Evolutionary conservation across 108 stramenopile species (phyloP), one percentile per base, ranked within the genome.

Genomic region (Epithemia pelagica): DNA sequence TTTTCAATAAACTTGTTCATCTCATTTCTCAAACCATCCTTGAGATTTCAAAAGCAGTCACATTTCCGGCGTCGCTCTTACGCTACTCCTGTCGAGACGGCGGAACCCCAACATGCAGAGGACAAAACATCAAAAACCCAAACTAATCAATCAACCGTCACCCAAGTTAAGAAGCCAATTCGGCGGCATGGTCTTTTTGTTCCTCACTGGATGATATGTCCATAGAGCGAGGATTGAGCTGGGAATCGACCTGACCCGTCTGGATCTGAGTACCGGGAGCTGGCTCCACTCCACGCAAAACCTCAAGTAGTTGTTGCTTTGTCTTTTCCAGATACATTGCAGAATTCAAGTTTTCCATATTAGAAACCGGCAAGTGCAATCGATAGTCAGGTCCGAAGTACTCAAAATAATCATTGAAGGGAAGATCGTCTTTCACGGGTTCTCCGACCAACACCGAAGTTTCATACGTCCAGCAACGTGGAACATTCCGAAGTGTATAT

Each of bases 321-420:
- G 95, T 95, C 62, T 74, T 82, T 33, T 98, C 90, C 59, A 96
- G 69, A 68, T 96, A 95, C 52, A 89, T 80, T 29, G 73, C 73
- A 5, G 89, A 87, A 78, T 99, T 99, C 54, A 94, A 77, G 76
- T 99, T 98, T 69, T 95, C 96, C 99, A 98, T 97, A 78, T 97
- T 97, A 70, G 81, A 88, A 5, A 92, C 91, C 15, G 95, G 96
- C 59, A 99, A 73, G 72, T 99, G 96, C 57, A 99, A 80, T 52
- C 91, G 79, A 77, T 97, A 98, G 69, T 99, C 99, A 1, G 99
- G 99, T 28, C 96, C 96, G 78, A 90, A 99, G 81, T 98, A 99
- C 79, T 98, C 97, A 71, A 96, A 98, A 79, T 99, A 99, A 69
- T 98, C 97, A 70, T 97, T 98, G 78, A 93, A 96, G 37, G 99